phyloP scores from a whole-genome alignment of 1,284 basidiomycete species.

The Ceratobasidium sp. region DNA sequence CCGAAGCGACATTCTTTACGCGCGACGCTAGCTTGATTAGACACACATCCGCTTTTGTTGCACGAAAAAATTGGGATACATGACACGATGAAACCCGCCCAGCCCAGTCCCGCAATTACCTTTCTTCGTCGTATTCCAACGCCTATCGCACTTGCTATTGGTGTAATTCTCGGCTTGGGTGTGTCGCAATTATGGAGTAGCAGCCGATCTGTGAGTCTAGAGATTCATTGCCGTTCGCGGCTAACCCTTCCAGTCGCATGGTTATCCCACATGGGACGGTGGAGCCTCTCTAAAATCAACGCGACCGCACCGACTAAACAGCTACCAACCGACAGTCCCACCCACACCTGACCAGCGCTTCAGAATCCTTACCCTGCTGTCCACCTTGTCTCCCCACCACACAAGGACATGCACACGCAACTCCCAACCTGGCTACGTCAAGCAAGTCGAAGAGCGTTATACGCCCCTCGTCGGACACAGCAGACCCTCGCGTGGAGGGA shows the following conservation, averaged over 20 bases:
- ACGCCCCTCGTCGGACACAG: constrained; percentile 77
- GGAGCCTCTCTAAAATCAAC: constrained; percentile 42
- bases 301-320: constrained; percentile 40
- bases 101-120: constrained; percentile 32
- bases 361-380: constrained; percentile 84
- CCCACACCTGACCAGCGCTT: constrained; percentile 81
- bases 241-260: constrained; percentile 2
- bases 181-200: constrained; percentile 62
- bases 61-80: constrained; percentile 1
- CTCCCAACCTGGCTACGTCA: constrained; percentile 80
- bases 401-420: constrained; percentile 87
- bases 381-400: constrained; percentile 85
- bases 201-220: constrained; percentile 42
- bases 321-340: constrained; percentile 54
- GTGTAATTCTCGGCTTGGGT: constrained; percentile 69
- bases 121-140: constrained; percentile 36
- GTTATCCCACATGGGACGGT: constrained; percentile 40
- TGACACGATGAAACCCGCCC: constrained; percentile 33
- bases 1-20: not conserved
- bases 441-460: constrained; percentile 87
- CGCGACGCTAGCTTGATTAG: not conserved
- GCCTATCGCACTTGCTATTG: constrained; percentile 56
- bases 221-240: not conserved
- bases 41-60: not conserved
- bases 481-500: constrained; percentile 68